Conservation (phyloP, 495 filamentous ascomycete species). For the Corynascus novoguineensis region DNA sequence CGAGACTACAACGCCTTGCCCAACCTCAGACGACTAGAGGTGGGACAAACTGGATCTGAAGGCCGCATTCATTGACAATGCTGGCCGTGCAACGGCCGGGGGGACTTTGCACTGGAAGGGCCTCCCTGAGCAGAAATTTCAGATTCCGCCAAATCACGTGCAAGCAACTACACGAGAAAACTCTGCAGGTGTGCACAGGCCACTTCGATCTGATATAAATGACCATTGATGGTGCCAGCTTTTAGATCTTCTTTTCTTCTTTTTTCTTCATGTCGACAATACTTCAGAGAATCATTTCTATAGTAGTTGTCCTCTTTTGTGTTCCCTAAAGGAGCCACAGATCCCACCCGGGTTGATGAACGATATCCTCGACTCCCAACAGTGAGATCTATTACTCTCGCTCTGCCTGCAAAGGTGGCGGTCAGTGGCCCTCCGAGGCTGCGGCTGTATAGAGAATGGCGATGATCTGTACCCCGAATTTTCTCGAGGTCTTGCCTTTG, state of each 20-base stretch:
- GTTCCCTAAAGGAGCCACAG: slow-evolving; percentile 66
- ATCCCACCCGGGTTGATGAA: slow-evolving; percentile 60
- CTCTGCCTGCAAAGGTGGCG: slow-evolving; percentile 48
- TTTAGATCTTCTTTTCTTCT: slow-evolving; percentile 14
- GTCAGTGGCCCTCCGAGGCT: slow-evolving; percentile 23
- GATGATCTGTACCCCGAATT: slow-evolving; percentile 58
- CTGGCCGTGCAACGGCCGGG: no score
- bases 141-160: slow-evolving; percentile 6
- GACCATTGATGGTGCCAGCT: not conserved
- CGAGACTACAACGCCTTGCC: no score
- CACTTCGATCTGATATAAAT: not conserved
- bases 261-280: slow-evolving; percentile 48
- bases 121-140: not conserved
- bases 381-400: slow-evolving; percentile 51
- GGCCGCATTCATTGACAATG: no score
- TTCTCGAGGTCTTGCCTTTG: slow-evolving; percentile 45
- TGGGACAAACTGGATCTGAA: no score
- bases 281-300: slow-evolving; percentile 85
- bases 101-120: no score
- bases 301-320: slow-evolving; percentile 77
- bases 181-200: slow-evolving; percentile 13
- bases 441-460: slow-evolving; percentile 54
- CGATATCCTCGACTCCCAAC: slow-evolving; percentile 55
- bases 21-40: no score
- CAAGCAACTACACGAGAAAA: not conserved